Conservation (phyloP, 495 filamentous ascomycete genomes). For the Terfezia boudieri region DNA sequence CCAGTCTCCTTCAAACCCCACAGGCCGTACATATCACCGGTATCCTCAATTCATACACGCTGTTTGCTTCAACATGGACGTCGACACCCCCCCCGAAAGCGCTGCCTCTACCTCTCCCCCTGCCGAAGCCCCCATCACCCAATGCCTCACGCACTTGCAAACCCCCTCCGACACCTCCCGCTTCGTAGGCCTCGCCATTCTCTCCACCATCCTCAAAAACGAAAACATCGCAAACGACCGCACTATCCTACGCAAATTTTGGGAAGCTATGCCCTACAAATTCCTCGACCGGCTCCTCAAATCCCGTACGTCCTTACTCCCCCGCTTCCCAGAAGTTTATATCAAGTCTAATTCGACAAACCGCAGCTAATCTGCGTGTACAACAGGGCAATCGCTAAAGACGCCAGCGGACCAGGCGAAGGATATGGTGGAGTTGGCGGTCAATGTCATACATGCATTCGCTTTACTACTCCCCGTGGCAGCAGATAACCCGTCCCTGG, state of each 20-base stretch:
- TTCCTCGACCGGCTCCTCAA: conserved; percentile 38
- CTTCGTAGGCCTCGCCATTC: conserved; percentile 41
- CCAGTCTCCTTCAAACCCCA: too few relatives aligned
- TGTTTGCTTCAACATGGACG: too few relatives aligned
- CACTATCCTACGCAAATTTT: conserved; percentile 22
- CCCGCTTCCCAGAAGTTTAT: too few relatives aligned
- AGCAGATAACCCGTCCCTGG: conserved; percentile 23
- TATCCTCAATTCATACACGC: too few relatives aligned
- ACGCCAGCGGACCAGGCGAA: conserved; percentile 22
- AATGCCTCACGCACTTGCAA: conserved; percentile 23
- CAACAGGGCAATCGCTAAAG: conserved; percentile 18
- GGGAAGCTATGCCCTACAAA: conserved; percentile 33
- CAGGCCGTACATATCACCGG: too few relatives aligned
- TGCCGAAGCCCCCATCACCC: neutral
- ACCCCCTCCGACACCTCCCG: conserved; percentile 39
- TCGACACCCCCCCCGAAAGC: too few relatives aligned
- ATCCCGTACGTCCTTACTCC: conserved; percentile 17
- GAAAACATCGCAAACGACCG: conserved; percentile 24
- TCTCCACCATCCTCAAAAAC: conserved; percentile 38
- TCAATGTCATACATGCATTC: conserved; percentile 38
- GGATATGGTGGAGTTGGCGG: conserved; percentile 38
- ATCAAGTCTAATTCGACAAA: neutral
- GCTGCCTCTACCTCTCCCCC: too few relatives aligned
- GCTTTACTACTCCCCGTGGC: conserved; percentile 27
- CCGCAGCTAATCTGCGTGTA: neutral